These are phyloP conservation scores for Colletotrichum sansevieriae DNA, from an alignment of 2,329 filamentous ascomycete species.

Conservation along the genomic window DNA sequence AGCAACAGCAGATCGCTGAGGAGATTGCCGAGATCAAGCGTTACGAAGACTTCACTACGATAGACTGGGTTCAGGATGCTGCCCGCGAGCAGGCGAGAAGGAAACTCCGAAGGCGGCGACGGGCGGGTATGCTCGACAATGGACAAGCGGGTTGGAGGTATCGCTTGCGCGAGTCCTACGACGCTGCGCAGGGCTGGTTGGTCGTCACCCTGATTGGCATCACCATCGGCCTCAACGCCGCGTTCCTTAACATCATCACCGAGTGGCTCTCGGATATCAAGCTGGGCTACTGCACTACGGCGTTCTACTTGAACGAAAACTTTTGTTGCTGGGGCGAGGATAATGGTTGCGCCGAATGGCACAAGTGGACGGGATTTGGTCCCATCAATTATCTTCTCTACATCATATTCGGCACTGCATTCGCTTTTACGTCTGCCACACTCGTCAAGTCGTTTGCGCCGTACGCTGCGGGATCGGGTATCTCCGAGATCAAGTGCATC, in stretches of 20 bases:
- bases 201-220: conserved; percentile 93
- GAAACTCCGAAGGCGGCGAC: conserved; percentile 79
- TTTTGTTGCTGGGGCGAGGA: conserved; percentile 99
- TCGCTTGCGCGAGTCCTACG: conserved; percentile 87
- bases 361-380: conserved; percentile 84
- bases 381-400: conserved; percentile 90
- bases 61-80: conserved; percentile 99
- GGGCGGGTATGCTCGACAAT: conserved; percentile 78
- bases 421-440: conserved; percentile 84
- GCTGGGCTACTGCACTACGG: conserved; percentile 93
- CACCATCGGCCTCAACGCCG: conserved; percentile 94
- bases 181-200: conserved; percentile 97
- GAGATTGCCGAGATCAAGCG: conserved; percentile 98
- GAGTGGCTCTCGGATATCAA: conserved; percentile 98
- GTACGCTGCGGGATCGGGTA: conserved; percentile 95
- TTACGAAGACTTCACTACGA: conserved; percentile 99
- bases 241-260: conserved; percentile 92
- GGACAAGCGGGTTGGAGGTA: conserved; percentile 81
- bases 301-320: conserved; percentile 95
- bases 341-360: conserved; percentile 89
- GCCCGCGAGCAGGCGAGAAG: conserved; percentile 88
- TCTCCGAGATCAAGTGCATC: conserved; percentile 99
- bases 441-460: conserved; percentile 93
- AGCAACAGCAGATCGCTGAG: conserved; percentile 82
- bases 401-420: conserved; percentile 84